Conservation (phyloP, 2,329 filamentous ascomycete genomes). For the Phoma herbarum region DNA sequence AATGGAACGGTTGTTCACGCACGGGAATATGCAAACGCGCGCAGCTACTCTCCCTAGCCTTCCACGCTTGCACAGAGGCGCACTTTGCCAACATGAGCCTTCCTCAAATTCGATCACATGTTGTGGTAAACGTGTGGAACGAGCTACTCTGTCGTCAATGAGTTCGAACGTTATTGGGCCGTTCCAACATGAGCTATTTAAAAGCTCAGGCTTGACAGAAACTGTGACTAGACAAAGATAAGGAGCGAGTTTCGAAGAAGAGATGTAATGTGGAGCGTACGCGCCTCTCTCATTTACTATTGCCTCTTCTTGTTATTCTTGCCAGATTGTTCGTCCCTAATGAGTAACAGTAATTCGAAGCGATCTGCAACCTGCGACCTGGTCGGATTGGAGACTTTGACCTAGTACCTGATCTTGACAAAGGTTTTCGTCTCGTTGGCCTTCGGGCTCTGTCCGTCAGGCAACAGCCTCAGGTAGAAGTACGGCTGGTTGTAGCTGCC, state of each 20-base stretch:
- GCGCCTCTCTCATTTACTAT: background rate
- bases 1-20: background rate
- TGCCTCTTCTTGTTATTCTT: background rate
- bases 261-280: background rate
- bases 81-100: background rate
- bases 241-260: background rate
- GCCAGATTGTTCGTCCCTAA: too few species aligned
- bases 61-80: background rate
- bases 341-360: background rate
- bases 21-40: background rate
- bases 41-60: background rate
- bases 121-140: background rate
- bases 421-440: constrained; percentile 28
- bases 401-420: constrained; percentile 22
- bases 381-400: background rate
- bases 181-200: background rate
- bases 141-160: too few species aligned
- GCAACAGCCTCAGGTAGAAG: constrained; percentile 28
- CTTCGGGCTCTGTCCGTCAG: constrained; percentile 19
- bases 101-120: background rate
- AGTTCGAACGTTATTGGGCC: background rate
- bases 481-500: constrained; percentile 21
- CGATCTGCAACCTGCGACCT: too few species aligned
- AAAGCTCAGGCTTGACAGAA: background rate
- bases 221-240: too few species aligned